These are phyloP conservation scores for Yarrowia alimentaria DNA, from an alignment of 805 yeast species.

Conservation along the genomic window DNA sequence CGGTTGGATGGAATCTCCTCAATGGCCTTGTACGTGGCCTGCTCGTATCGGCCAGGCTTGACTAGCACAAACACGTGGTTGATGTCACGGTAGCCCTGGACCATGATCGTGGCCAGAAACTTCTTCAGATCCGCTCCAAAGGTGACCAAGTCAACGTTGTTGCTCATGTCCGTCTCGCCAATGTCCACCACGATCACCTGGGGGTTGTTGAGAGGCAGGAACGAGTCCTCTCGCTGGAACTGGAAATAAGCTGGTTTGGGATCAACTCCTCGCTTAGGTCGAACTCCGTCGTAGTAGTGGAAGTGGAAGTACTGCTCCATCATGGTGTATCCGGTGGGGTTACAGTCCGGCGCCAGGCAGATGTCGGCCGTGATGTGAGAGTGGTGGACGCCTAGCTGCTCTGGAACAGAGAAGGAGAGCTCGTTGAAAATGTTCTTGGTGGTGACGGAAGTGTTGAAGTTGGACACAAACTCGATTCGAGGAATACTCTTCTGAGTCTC, in stretches of 20 bases:
- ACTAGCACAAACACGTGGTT: constrained; percentile 25
- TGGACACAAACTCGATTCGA: constrained; percentile 27
- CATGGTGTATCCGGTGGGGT: constrained; percentile 19
- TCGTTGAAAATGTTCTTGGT: constrained; percentile 1
- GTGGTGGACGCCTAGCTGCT: constrained; percentile 9
- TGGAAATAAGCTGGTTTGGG: constrained; percentile 24
- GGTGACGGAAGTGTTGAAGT: constrained; percentile 17
- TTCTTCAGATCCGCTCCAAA: constrained; percentile 12
- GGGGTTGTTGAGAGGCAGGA: constrained; percentile 18
- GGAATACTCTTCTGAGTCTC: constrained; percentile 11
- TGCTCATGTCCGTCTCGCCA: constrained; percentile 25
- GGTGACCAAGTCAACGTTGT: constrained; percentile 1
- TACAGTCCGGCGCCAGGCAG: constrained; percentile 26
- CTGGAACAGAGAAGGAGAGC: constrained; percentile 15
- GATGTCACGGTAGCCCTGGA: constrained; percentile 9
- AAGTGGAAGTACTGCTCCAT: constrained; percentile 24
- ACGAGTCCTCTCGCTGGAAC: constrained; percentile 6
- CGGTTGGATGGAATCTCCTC: constrained; percentile 25
- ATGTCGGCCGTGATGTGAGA: constrained; percentile 13
- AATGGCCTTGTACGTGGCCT: constrained; percentile 24
- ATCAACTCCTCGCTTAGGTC: constrained; percentile 15
- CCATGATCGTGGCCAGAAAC: constrained; percentile 20
- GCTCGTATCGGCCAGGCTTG: constrained; percentile 23
- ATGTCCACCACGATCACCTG: constrained; percentile 27
- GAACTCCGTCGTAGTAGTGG: constrained; percentile 25